These are phyloP conservation scores for Cajanus cajan DNA, from an alignment of 306 rosid species.

Conservation along the genomic window DNA sequence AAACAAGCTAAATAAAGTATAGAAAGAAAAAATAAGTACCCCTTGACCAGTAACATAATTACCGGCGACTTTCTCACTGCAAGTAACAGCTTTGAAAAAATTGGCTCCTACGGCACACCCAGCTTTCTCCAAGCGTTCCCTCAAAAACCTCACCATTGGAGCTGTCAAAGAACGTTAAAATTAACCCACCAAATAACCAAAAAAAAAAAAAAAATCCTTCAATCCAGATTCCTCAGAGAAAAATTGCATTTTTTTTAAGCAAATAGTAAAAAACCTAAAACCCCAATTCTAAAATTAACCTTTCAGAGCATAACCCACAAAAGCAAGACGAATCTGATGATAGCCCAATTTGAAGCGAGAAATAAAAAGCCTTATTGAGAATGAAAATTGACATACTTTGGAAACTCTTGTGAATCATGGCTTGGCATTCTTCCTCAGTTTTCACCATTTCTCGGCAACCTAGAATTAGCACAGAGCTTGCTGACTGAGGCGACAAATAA, in stretches of 20 bases:
- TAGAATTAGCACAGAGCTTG: too few relatives aligned
- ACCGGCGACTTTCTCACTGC: conserved; percentile 39
- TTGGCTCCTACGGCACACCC: conserved; percentile 57
- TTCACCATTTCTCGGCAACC: background rate
- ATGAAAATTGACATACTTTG: conserved; percentile 38
- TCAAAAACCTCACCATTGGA: conserved; percentile 64
- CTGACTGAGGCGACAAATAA: too few relatives aligned
- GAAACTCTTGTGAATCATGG: conserved; percentile 56
- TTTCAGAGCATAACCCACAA: background rate
- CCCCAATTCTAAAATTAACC: background rate
- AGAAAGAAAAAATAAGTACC: conserved; percentile 35
- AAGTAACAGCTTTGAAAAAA: conserved; percentile 51
- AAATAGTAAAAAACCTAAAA: background rate
- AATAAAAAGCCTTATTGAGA: background rate
- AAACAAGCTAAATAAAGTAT: background rate
- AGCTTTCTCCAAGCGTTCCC: conserved; percentile 60
- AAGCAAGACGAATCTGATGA: background rate
- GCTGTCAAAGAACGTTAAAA: conserved; percentile 32
- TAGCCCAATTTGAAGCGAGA: background rate
- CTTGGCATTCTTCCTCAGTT: conserved; percentile 47
- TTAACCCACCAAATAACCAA: background rate
- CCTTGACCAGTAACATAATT: conserved; percentile 59
- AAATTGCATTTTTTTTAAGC: background rate
- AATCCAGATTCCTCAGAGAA: background rate
- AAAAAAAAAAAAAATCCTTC: background rate